These are phyloP conservation scores for Phytopythium aichiense DNA, from an alignment of 352 stramenopile genomes.

Conservation along the genomic window DNA sequence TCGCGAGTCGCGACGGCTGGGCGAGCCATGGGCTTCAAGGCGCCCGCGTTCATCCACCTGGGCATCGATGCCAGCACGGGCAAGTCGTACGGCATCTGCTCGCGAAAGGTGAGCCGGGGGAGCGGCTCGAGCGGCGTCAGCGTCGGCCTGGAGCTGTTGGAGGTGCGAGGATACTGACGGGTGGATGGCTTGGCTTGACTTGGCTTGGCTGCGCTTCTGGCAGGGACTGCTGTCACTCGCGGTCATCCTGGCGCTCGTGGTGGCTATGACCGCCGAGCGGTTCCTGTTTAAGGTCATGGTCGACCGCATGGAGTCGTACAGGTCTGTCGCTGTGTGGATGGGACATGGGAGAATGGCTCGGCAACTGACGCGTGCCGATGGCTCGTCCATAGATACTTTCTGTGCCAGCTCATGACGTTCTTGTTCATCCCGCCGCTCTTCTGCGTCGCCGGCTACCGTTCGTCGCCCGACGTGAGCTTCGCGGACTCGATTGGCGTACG, in stretches of 20 bases:
- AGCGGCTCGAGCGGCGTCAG: background rate
- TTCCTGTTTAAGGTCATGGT: constrained; percentile 89
- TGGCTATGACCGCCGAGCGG: constrained; percentile 76
- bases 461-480: constrained; percentile 55
- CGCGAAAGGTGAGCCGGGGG: constrained; percentile 55
- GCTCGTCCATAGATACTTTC: constrained; percentile 61
- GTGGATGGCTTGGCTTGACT: too few species aligned
- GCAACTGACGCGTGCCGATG: background rate
- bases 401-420: constrained; percentile 85
- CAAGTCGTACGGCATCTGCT: constrained; percentile 85
- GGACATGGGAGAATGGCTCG: background rate
- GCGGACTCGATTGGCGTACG: background rate
- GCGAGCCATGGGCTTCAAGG: constrained; percentile 57
- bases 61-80: constrained; percentile 80
- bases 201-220: background rate
- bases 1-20: too few species aligned
- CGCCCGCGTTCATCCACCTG: constrained; percentile 70
- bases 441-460: constrained; percentile 83
- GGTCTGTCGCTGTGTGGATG: constrained; percentile 21
- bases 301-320: constrained; percentile 88
- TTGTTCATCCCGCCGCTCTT: constrained; percentile 87
- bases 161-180: too few species aligned
- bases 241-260: constrained; percentile 66
- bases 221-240: constrained; percentile 77
- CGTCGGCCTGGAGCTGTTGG: too few species aligned